These are phyloP conservation scores for Xylariaceae sp. DNA, from an alignment of 2,329 filamentous ascomycete genomes.

Conservation along the genomic window DNA sequence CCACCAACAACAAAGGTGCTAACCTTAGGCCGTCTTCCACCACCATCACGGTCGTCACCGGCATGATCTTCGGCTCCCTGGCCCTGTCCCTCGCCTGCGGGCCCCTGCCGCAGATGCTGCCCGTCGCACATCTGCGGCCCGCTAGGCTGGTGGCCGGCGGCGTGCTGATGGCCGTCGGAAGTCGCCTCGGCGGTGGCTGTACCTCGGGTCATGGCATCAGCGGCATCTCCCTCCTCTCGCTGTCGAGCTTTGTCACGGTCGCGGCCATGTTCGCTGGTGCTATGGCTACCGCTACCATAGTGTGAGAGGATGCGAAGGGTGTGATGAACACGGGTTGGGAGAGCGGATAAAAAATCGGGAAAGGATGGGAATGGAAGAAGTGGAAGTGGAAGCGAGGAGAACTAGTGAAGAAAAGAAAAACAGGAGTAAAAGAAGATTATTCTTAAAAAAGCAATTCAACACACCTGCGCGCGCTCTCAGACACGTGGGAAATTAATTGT, in stretches of 20 bases:
- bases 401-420: neutral
- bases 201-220: conserved; percentile 66
- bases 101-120: conserved; percentile 28
- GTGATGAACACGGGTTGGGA: too few relatives aligned
- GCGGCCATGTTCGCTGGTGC: conserved; percentile 52
- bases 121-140: conserved; percentile 26
- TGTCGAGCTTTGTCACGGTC: conserved; percentile 58
- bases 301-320: conserved; percentile 11
- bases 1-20: conserved; percentile 6
- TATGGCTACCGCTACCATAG: conserved; percentile 24
- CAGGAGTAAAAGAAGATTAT: too few relatives aligned
- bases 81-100: conserved; percentile 30
- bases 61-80: conserved; percentile 44
- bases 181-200: conserved; percentile 59
- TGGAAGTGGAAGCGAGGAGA: neutral
- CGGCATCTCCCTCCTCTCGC: conserved; percentile 56
- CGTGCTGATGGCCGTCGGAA: conserved; percentile 51
- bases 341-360: neutral
- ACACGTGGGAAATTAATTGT: too few relatives aligned
- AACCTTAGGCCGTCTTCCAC: conserved; percentile 37
- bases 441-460: too few relatives aligned
- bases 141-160: conserved; percentile 47
- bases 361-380: neutral
- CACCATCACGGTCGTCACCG: conserved; percentile 49
- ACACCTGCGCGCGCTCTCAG: too few relatives aligned